Percentiles rank a stretch among this genome's conserved stretches.
Evolutionary conservation across 768 basidiomycete species (phyloP).

Genomic region (Xanthoconium purpureum): DNA sequence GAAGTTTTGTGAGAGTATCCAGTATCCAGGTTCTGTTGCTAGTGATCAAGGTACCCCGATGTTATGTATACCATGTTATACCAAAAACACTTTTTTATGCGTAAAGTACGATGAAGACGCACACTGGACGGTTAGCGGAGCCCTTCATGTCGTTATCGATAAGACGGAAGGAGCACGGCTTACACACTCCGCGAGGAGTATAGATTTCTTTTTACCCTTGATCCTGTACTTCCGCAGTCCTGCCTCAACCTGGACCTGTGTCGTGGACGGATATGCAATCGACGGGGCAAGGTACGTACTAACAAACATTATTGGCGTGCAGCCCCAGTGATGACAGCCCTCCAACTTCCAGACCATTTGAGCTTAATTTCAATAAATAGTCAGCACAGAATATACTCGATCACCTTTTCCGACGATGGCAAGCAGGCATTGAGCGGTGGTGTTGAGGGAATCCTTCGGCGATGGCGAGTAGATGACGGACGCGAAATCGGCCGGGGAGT

Average conservation of each 20-base stretch:
- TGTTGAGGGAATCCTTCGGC: not conserved
- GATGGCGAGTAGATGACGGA: not conserved
- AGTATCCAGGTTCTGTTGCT: no score
- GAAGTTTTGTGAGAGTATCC: not conserved
- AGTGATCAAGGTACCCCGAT: no score
- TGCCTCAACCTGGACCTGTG: not conserved
- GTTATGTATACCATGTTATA: no score
- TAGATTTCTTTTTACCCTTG: not conserved
- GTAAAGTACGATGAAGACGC: no score
- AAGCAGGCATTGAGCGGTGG: not conserved
- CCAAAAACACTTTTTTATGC: no score
- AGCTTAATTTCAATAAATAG: not conserved
- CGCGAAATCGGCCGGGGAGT: not conserved
- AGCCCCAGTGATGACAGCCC: not conserved
- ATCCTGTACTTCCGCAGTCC: not conserved
- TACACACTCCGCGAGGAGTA: not conserved
- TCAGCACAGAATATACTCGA: not conserved
- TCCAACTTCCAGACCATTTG: not conserved
- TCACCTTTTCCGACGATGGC: not conserved
- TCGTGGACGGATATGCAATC: not conserved
- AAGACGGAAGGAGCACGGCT: not conserved
- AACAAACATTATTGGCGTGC: not conserved
- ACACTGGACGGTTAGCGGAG: no score
- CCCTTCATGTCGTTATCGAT: not conserved
- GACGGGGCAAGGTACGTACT: not conserved